Evolutionary conservation across 495 filamentous ascomycete genomes (phyloP).

Genomic region (Venustampulla echinocandica): DNA sequence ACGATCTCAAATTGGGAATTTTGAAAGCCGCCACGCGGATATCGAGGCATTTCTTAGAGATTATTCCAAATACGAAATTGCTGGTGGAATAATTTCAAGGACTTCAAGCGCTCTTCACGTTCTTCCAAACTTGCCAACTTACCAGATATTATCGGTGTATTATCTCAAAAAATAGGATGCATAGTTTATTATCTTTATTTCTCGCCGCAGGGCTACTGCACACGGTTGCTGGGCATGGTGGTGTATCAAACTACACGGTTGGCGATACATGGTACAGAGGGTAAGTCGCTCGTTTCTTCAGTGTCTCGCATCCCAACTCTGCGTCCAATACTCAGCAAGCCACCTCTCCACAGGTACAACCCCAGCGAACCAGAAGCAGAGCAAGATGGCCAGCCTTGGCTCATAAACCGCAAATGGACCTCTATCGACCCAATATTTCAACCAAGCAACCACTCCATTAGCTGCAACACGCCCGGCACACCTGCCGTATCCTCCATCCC

Average conservation of each 20-base stretch:
- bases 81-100: no score
- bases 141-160: no score
- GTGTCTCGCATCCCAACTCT: neutral
- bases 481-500: constrained; percentile 36
- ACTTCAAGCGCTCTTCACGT: no score
- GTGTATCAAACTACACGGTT: constrained; percentile 40
- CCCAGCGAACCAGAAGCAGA: constrained; percentile 27
- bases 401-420: constrained; percentile 35
- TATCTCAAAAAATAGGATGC: no score
- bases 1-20: no score
- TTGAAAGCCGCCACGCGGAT: no score
- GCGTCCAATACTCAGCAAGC: neutral
- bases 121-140: no score
- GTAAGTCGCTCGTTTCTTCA: constrained; percentile 20
- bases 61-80: no score
- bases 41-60: no score
- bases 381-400: constrained; percentile 35
- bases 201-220: constrained; percentile 3
- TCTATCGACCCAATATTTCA: constrained; percentile 38
- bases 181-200: no score
- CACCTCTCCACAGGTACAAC: constrained; percentile 26
- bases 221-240: constrained; percentile 32
- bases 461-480: constrained; percentile 37
- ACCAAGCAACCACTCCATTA: constrained; percentile 27
- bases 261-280: constrained; percentile 41